Evolutionary conservation across 2,329 filamentous ascomycete genomes (phyloP), one percentile per base, ranked within the genome.

Genomic region (Nothopassalora personata): DNA sequence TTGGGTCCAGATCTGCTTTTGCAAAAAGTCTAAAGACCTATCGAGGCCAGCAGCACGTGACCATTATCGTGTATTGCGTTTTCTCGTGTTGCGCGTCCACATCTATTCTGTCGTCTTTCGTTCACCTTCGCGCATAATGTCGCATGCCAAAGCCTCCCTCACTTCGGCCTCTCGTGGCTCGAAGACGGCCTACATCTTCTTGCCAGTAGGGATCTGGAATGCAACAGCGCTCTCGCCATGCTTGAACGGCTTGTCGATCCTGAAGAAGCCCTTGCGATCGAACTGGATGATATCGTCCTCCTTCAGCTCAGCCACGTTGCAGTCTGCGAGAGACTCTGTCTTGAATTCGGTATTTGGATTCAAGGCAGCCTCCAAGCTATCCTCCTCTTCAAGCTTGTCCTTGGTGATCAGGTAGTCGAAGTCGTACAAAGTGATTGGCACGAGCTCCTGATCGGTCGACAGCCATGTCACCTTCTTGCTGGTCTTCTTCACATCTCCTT

Each of bases 401-500:
- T 97, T 97, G 60, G 88, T 95, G 71, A 97, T 88, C 52, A 97
- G 83, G 77, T 95, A 93, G 76, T 96, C 93, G 73, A 97, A 97
- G 67, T 97, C 91, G 76, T 92, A 93, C 10, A 96, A 82, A 75
- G 96, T 90, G 23, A 94, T 86, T 7, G 87, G 86, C 13, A 96
- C 81, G 0, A 96, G 82, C 59, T 88, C 83, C 77, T 93, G 89
- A 66, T 90, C 84, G 0, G 82, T 83, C 1, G 90, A 87, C 51
- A 97, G 79, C 93, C 93, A 97, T 0, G 92, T 97, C 39, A 97
- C 85, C 81, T 97, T 97, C 85, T 97, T 97, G 71, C 91, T 86
- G 0, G 93, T 97, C 71, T 90, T 88, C 81, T 96, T 96, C 75
- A 97, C 90, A 73, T 97, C 93, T 57, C 93, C 92, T 68, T 89